Evolutionary conservation across 2,329 filamentous ascomycete species (phyloP), one percentile per base, ranked within the genome.

Genomic region (Helotiales sp.): DNA sequence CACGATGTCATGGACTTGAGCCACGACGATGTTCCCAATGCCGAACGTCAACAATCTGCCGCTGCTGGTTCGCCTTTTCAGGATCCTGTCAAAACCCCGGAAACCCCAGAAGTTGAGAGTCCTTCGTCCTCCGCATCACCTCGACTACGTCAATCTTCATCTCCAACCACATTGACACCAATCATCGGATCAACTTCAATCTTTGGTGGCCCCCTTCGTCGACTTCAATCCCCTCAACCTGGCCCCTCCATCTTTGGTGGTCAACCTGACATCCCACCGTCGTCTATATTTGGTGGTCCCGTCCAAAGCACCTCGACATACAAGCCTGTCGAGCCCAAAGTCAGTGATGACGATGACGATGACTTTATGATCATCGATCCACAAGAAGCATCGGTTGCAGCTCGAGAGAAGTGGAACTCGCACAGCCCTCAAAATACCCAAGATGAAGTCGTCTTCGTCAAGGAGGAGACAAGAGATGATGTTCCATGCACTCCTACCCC

Each of bases 301-400:
- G 30, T 55, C 52, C 17, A 32, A 22, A 30, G 22, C 4, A 3
- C 52, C 3, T 37, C 52, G 5, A 34, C 52, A 1, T 22, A 7
- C 17, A 55, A 32, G 7, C 7, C 52, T n/a, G n/a, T 8, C 7
- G 28, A 34, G 15, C 28, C 28, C n/a, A 1, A 6, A 20, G 3
- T 4, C 10, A 7, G 50, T 15, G 50, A 59, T 8, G 59, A 67
- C 15, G 47, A 55, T 11, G 61, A 63, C 24, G 37, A 63, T 24
- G 64, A 66, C 30, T 28, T 60, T 34, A 59, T 58, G 22, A 60
- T 66, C 15, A 66, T 66, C 22, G 55, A 61, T 11, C 15, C 61
- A 11, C 26, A 24, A 13, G 11, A 34, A 20, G 64, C 64, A 7
- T 58, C 64, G 24, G 11, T 58, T 26, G 28, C 49, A 32, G 61